These are phyloP conservation scores for Xanthoparmelia taractica DNA, from an alignment of 495 filamentous ascomycete species.

Conservation along the genomic window DNA sequence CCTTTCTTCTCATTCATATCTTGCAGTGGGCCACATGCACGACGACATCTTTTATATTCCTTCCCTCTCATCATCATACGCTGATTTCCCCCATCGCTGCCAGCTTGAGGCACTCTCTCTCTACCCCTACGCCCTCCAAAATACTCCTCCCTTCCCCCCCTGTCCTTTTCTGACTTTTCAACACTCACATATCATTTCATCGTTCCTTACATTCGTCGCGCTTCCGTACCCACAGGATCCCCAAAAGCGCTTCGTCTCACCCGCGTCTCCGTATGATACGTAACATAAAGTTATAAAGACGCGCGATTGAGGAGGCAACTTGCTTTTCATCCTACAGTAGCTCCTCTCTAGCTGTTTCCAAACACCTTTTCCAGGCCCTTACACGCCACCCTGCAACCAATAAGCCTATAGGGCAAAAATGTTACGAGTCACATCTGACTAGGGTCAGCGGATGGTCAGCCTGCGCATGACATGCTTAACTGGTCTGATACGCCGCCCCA, in stretches of 20 bases:
- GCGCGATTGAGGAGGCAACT: slow-evolving; percentile 17
- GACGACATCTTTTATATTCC: too few relatives aligned
- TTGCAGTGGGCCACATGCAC: too few relatives aligned
- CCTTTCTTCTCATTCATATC: too few relatives aligned
- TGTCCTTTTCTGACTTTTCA: neutral
- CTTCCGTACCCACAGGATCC: neutral
- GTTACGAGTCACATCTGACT: neutral
- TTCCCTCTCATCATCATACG: neutral
- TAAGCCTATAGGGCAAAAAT: slow-evolving; percentile 5
- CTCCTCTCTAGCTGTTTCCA: slow-evolving; percentile 16
- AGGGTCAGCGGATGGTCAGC: neutral
- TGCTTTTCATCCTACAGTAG: slow-evolving; percentile 25
- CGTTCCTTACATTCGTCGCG: slow-evolving; percentile 2
- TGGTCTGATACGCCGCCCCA: slow-evolving; percentile 4
- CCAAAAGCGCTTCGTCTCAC: slow-evolving; percentile 14
- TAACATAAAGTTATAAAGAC: slow-evolving; percentile 11
- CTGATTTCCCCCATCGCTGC: neutral
- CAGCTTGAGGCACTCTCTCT: too few relatives aligned
- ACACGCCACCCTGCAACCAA: slow-evolving; percentile 1
- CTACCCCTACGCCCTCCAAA: too few relatives aligned
- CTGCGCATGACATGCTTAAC: slow-evolving; percentile 18
- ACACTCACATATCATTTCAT: neutral
- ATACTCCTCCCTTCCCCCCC: neutral
- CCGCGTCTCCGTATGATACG: slow-evolving; percentile 15
- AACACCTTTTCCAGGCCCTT: slow-evolving; percentile 3